Conservation (phyloP, 768 basidiomycete species). For the Suillus subluteus region DNA sequence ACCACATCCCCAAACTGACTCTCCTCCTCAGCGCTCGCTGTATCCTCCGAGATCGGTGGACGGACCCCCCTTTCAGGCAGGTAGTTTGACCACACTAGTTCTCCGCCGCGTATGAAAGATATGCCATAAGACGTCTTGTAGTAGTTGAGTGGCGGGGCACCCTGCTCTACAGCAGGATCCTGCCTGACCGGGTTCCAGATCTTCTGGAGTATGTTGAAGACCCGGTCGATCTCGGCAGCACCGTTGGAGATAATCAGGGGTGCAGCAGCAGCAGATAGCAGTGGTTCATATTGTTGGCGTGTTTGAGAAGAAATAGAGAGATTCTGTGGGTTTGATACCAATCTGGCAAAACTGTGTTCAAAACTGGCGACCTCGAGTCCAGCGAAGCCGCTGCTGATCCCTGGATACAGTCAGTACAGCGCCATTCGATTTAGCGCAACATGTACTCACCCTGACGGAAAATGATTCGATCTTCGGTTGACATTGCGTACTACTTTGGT, state of each 20-base stretch:
- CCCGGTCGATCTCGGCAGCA: not conserved
- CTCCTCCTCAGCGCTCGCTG: slow-evolving; percentile 64
- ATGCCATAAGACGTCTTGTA: slow-evolving; percentile 4
- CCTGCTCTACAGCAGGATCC: slow-evolving; percentile 2
- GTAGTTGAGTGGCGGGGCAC: slow-evolving; percentile 6
- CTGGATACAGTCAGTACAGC: not conserved
- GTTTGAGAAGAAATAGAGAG: not conserved
- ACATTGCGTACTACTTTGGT: slow-evolving; percentile 20
- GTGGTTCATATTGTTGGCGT: slow-evolving; percentile 1
- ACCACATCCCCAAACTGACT: slow-evolving; percentile 71
- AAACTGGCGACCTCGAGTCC: slow-evolving; percentile 5
- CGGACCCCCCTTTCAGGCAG: slow-evolving; percentile 57
- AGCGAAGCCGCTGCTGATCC: slow-evolving; percentile 7
- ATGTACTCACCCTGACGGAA: not conserved
- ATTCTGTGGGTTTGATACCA: not conserved
- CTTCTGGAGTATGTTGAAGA: not conserved
- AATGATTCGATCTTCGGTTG: slow-evolving; percentile 21
- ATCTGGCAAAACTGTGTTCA: slow-evolving; percentile 9
- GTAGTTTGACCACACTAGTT: slow-evolving; percentile 8
- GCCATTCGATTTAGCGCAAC: not conserved
- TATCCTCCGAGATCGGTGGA: slow-evolving; percentile 41
- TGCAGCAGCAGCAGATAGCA: not conserved
- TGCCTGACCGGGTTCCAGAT: not conserved
- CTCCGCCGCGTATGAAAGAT: not conserved
- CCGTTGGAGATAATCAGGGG: not conserved